phyloP scores from a whole-genome alignment of 73 alveolate species.

The Uronychia binucleata region DNA sequence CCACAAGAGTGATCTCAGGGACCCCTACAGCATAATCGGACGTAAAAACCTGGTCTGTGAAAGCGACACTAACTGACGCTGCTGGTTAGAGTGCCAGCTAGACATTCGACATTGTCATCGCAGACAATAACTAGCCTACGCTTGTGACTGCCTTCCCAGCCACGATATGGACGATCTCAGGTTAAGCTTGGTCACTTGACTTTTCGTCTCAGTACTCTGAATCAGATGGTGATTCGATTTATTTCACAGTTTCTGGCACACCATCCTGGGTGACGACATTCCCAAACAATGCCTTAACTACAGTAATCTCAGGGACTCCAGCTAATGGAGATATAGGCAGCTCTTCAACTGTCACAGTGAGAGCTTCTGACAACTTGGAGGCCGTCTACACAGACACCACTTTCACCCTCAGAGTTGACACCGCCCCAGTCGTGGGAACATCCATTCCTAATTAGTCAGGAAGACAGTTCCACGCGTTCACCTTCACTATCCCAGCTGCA shows the following conservation, averaged over 20 bases:
- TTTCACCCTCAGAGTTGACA: no score
- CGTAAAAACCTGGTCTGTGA: neutral
- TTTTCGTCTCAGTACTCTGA: neutral
- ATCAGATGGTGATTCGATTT: neutral
- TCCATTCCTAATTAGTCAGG: constrained; percentile 7
- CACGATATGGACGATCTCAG: no score
- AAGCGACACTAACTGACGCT: constrained; percentile 5
- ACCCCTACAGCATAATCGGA: constrained; percentile 14
- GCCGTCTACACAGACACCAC: no score
- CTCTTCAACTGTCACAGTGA: no score
- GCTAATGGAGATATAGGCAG: neutral
- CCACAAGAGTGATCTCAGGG: neutral
- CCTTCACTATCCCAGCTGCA: constrained; percentile 6
- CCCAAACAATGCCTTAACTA: neutral
- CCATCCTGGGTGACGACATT: neutral
- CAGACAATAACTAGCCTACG: constrained; percentile 6
- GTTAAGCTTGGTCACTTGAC: no score
- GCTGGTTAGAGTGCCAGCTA: neutral
- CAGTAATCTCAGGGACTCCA: neutral
- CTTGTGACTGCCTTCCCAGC: neutral
- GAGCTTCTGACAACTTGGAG: no score
- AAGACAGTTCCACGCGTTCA: neutral
- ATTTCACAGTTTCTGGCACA: neutral
- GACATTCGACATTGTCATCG: neutral
- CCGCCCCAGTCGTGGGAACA: constrained; percentile 1